Conservation (phyloP, 176 grass and related monocot genomes). For the Hyparrhenia diplandra region DNA sequence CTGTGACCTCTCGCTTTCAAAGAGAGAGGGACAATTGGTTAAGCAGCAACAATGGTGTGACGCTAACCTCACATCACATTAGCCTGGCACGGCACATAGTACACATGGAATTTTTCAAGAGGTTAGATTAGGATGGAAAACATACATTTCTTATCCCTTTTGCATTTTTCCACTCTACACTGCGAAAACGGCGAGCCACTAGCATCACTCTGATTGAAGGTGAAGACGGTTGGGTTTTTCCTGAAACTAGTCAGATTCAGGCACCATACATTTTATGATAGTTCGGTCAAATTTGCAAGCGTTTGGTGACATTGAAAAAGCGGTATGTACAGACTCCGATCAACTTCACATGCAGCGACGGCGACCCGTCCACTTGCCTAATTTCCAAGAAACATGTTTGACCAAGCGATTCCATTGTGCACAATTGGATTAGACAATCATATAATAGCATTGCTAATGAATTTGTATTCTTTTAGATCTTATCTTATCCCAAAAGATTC, state of each 20-base stretch:
- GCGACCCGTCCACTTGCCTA: not conserved
- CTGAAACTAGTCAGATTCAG: not conserved
- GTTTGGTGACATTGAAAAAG: constrained; percentile 25
- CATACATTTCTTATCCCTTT: no score
- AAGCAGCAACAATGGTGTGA: constrained; percentile 33
- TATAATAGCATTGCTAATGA: no score
- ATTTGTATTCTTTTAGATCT: constrained; percentile 13
- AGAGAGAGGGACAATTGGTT: constrained; percentile 24
- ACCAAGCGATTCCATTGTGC: not conserved
- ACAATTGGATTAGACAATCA: no score
- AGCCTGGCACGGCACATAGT: not conserved
- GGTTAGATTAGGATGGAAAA: not conserved
- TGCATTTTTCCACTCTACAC: no score
- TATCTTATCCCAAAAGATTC: not conserved
- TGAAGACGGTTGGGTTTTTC: not conserved
- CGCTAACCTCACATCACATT: constrained; percentile 3
- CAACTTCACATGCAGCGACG: constrained; percentile 33
- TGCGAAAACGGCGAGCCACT: no score
- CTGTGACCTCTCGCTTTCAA: not conserved
- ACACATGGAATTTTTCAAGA: not conserved
- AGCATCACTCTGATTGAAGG: not conserved
- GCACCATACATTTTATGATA: not conserved
- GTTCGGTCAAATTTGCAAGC: constrained; percentile 21
- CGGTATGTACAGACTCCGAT: constrained; percentile 13
- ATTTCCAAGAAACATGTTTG: constrained; percentile 43